Conservation (phyloP, 2,329 filamentous ascomycete species). For the Colletotrichum sojae region DNA sequence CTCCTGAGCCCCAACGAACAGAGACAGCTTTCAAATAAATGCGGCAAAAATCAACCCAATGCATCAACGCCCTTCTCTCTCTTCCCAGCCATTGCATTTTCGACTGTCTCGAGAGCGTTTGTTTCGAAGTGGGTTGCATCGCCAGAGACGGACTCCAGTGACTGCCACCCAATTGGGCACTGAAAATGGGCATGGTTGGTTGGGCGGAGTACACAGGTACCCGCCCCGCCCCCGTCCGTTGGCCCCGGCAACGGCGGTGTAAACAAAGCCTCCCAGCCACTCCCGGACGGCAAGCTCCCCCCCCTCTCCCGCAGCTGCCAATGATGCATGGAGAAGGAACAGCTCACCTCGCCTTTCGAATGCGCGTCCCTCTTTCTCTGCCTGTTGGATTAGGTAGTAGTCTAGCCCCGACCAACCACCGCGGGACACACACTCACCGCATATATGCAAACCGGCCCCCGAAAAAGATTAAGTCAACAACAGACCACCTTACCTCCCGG, state of each 20-base stretch:
- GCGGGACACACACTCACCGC: slow-evolving; percentile 36
- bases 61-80: not conserved
- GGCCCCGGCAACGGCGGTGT: slow-evolving; percentile 34
- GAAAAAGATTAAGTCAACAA: slow-evolving; percentile 29
- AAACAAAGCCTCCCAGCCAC: slow-evolving; percentile 39
- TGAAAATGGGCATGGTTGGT: slow-evolving; percentile 26
- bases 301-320: slow-evolving; percentile 28
- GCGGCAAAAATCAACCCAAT: not conserved
- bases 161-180: slow-evolving; percentile 15
- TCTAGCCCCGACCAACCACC: slow-evolving; percentile 37
- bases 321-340: slow-evolving; percentile 28
- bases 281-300: slow-evolving; percentile 1
- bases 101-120: not conserved
- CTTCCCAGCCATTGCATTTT: not conserved
- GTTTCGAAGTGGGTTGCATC: not conserved
- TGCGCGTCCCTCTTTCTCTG: not conserved
- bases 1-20: not conserved
- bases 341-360: not conserved
- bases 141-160: too few species aligned
- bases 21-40: not conserved
- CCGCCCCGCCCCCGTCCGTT: not conserved
- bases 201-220: slow-evolving; percentile 1
- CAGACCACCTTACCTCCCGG: not conserved
- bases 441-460: slow-evolving; percentile 25
- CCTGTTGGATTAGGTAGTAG: not conserved